Base-by-base conservation (phyloP, 192 early-diverging fungal species). In the Lunasporangiospora selenospora region DNA sequence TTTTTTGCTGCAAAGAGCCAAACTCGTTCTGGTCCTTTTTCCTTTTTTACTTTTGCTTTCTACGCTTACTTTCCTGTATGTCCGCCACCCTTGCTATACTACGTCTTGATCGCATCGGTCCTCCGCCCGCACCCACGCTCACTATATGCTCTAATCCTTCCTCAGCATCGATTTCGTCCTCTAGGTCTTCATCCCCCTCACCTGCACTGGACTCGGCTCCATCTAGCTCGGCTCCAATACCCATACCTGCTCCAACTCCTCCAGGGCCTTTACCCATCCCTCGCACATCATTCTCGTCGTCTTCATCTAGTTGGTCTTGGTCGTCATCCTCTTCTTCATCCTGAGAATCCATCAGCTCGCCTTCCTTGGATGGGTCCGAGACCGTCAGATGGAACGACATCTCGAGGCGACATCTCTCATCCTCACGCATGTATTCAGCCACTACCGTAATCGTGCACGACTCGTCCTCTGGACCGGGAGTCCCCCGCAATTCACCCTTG, bases 401-500 rank as follows among this genome's bases (percentile, higher is more conserved):
- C 30, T 81, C 79, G 1, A 81, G 57, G 10, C 58, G 65, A 48
- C 73, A 78, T 16, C 75, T 71, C 16, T 73, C 77, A 1, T 71
- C 79, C 47, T 84, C 86, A 19, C 86, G 82, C 42, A 87, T 77
- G 67, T 90, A 91, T 62, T 81, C 85, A 18, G 88, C 88, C 34
- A 88, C 58, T 0, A 88, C 89, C 2, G 75, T 83, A 38, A 92
- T 83, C 31, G 75, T 80, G 63, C 82, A 87, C 45, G 80, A 81
- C 16, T 79, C 61, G 36, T 86, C 83, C 41, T 85, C 82, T 2
- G 80, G 51, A 6, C 71, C 76, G 4, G 90, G 88, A 47, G 87
- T 78, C 0, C 90, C 91, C 0, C 79, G 79, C 33, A 92, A 75
- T 29, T 86, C 67, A 57, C 89, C 88, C 69, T 86, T 85, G 34